These are phyloP conservation scores for Lecanicillium sp. DNA, from an alignment of 2,329 filamentous ascomycete species.

Conservation along the genomic window DNA sequence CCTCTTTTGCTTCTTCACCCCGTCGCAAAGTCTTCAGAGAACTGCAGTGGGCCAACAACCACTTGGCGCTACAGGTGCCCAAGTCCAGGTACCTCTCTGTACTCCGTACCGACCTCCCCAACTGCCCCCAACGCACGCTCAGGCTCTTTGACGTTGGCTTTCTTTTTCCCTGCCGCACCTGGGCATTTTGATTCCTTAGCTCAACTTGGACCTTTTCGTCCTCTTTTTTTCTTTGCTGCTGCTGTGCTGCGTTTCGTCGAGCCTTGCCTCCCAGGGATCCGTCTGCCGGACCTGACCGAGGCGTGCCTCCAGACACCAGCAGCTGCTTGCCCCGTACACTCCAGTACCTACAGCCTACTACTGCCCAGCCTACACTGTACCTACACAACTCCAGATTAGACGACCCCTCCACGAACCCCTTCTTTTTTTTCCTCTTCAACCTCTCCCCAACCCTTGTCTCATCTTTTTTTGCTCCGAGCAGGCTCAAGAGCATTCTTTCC, in stretches of 20 bases:
- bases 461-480: constrained; percentile 4
- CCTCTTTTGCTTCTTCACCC: background rate
- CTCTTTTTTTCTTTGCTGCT: background rate
- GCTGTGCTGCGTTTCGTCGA: background rate
- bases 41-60: background rate
- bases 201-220: constrained; percentile 1
- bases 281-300: too few species aligned
- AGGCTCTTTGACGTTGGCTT: constrained; percentile 5
- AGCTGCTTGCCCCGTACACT: too few species aligned
- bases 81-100: too few species aligned
- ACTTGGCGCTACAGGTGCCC: too few species aligned
- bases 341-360: too few species aligned
- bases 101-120: background rate
- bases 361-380: too few species aligned
- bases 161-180: too few species aligned
- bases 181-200: too few species aligned
- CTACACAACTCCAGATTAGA: background rate
- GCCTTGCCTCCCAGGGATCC: too few species aligned
- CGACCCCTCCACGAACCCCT: constrained; percentile 13
- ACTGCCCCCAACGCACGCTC: background rate
- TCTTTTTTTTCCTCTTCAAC: constrained; percentile 6
- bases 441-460: background rate
- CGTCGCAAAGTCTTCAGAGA: background rate
- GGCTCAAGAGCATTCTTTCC: constrained; percentile 6
- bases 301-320: too few species aligned